Conservation (phyloP, 1,139 yeast species). For the Geotrichum armillariae region DNA sequence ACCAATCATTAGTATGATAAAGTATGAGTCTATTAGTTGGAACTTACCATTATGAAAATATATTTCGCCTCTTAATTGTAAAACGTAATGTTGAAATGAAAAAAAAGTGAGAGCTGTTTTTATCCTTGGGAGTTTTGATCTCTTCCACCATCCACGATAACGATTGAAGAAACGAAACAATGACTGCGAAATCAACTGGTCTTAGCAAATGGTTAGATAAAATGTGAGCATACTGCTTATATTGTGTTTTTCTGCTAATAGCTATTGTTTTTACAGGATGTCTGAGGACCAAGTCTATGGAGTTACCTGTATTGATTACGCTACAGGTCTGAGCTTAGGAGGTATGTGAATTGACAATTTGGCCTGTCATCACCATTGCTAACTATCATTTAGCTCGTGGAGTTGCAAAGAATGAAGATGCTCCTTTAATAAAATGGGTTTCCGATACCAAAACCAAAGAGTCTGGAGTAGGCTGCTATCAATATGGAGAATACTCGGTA, state of each 20-base stretch:
- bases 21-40: background rate
- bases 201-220: conserved; percentile 31
- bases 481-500: conserved; percentile 5
- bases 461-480: conserved; percentile 11
- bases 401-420: conserved; percentile 32
- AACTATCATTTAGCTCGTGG: conserved; percentile 26
- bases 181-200: conserved; percentile 14
- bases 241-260: background rate
- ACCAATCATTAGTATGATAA: background rate
- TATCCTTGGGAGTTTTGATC: conserved; percentile 2
- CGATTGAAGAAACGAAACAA: background rate
- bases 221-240: conserved; percentile 24
- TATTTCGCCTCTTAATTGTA: conserved; percentile 13
- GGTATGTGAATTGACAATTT: conserved; percentile 16
- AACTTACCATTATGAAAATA: conserved; percentile 5
- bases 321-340: conserved; percentile 34
- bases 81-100: conserved; percentile 14
- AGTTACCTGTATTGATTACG: conserved; percentile 29
- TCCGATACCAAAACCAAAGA: conserved; percentile 15
- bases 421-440: conserved; percentile 28
- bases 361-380: background rate
- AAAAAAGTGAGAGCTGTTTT: background rate
- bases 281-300: conserved; percentile 31
- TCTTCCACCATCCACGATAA: background rate
- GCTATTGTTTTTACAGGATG: conserved; percentile 21